These are phyloP conservation scores for Zalerion maritima DNA, from an alignment of 495 filamentous ascomycete genomes.

Conservation along the genomic window DNA sequence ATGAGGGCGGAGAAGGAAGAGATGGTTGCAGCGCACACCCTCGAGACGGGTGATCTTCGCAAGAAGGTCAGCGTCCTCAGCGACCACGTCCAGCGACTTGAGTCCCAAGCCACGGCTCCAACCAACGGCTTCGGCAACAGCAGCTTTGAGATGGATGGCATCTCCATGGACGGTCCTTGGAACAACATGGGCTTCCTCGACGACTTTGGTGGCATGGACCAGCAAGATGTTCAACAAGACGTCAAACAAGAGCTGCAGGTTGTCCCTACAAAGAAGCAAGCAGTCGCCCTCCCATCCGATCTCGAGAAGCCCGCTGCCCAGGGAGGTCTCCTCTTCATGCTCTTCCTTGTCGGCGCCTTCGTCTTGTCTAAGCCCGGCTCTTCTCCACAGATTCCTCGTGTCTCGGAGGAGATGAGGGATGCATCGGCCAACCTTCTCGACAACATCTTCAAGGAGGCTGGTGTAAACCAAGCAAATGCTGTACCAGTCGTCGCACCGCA, in stretches of 20 bases:
- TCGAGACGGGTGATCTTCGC: constrained; percentile 86
- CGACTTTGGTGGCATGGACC: constrained; percentile 35
- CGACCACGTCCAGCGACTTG: constrained; percentile 68
- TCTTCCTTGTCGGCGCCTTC: constrained; percentile 92
- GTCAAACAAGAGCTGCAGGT: constrained; percentile 42
- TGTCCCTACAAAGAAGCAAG: constrained; percentile 39
- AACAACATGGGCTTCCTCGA: constrained; percentile 65
- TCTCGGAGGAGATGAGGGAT: constrained; percentile 85
- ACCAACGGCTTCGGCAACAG: constrained; percentile 50
- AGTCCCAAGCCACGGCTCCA: constrained; percentile 40
- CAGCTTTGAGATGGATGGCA: constrained; percentile 66
- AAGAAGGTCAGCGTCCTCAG: constrained; percentile 87
- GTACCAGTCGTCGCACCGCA: constrained; percentile 33
- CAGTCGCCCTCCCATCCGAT: constrained; percentile 34
- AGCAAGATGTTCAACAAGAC: constrained; percentile 22
- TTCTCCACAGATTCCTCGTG: constrained; percentile 57
- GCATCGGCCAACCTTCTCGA: constrained; percentile 84
- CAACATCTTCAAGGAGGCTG: constrained; percentile 71
- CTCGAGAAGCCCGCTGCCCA: constrained; percentile 48
- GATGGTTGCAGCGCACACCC: constrained; percentile 73
- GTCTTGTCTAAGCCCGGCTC: constrained; percentile 71
- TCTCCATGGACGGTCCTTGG: constrained; percentile 69
- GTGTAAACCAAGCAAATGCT: constrained; percentile 34
- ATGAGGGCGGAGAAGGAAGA: constrained; percentile 83
- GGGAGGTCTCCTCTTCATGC: constrained; percentile 57